phyloP scores from a whole-genome alignment of 1,284 basidiomycete genomes.

The Moniliophthora roreri region DNA sequence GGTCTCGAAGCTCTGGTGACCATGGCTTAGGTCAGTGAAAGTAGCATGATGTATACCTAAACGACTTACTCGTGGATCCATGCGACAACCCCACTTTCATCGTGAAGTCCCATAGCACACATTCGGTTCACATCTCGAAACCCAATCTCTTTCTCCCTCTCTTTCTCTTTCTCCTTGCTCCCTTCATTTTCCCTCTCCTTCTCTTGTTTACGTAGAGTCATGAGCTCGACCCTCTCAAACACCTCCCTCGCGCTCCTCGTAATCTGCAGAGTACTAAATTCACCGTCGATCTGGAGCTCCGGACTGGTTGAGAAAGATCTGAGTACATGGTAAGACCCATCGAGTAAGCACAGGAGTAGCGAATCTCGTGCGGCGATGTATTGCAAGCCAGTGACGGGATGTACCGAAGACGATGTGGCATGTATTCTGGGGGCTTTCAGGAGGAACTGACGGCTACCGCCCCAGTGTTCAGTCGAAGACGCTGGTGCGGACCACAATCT shows the following conservation, averaged over 20 bases:
- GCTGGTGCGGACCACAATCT: slow-evolving; percentile 14
- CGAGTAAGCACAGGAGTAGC: slow-evolving; percentile 58
- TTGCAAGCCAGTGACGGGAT: slow-evolving; percentile 54
- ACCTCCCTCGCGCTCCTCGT: not conserved
- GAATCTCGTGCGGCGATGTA: slow-evolving; percentile 49
- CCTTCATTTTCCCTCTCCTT: not conserved
- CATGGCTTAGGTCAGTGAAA: slow-evolving; percentile 14
- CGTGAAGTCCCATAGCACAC: slow-evolving; percentile 49
- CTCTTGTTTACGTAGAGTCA: not conserved
- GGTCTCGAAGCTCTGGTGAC: slow-evolving; percentile 51
- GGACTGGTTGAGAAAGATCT: slow-evolving; percentile 50
- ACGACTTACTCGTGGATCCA: slow-evolving; percentile 74
- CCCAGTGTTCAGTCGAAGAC: slow-evolving; percentile 34
- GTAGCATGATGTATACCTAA: slow-evolving; percentile 10
- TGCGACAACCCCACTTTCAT: slow-evolving; percentile 43
- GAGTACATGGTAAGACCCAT: slow-evolving; percentile 68
- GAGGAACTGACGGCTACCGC: slow-evolving; percentile 40
- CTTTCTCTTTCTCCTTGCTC: not conserved
- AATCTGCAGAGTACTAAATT: slow-evolving; percentile 24
- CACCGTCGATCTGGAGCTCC: slow-evolving; percentile 3
- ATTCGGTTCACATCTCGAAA: slow-evolving; percentile 59
- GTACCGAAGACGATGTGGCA: slow-evolving; percentile 55
- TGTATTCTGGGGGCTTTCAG: slow-evolving; percentile 51
- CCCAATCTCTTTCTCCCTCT: slow-evolving; percentile 19
- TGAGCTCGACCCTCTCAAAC: slow-evolving; percentile 1